Base-by-base conservation (phyloP, 73 alveolate genomes). In the Diophrys sp. region DNA sequence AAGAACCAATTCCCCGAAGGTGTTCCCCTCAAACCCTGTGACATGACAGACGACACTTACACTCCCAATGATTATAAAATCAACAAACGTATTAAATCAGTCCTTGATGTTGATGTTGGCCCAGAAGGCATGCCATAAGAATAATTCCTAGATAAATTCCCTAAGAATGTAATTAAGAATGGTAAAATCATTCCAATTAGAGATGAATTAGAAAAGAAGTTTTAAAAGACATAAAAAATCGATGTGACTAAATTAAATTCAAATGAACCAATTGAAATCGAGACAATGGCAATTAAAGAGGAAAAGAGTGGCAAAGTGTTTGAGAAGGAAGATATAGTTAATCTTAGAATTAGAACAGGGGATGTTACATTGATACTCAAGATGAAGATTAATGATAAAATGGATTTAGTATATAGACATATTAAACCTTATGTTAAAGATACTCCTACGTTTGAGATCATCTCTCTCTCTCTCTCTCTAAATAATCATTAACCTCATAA, bases 101-200 rank as follows among this genome's bases (percentile, higher is more conserved):
- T 32, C 0, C 68, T 23, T 8, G 73, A 31, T 31, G 62, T 68
- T 27, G 67, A 75, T 69, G 23, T 78, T 83, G 78, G 77, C 74
- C 32, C 33, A 75, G 70, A 76, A 77, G 56, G 91, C 76, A 26
- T 44, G 85, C 67, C 86, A 0, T 87, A 90, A 71, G 86, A 90
- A 33, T 89, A 90, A 74, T 90, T 90, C 83, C 73, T 90, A 62
- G 85, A 66, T 30, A 54, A 90, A 74, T 78, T 90, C 79, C 96
- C 96, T 23, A 76, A 90, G 75, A 31, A 87, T 67, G 92, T 90
- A 0, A 88, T 88, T 62, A 92, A 92, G 62, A 83, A 84, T 33
- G 97, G 97, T 0, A 83, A 92, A 31, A 85, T 89, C 71, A 88
- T 92, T 1, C 95, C 95, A 23, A 81, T 92, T 29, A 71, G 96